These are phyloP conservation scores for Agapanthus africanus DNA, from an alignment of 106 monocot species.

Conservation along the genomic window DNA sequence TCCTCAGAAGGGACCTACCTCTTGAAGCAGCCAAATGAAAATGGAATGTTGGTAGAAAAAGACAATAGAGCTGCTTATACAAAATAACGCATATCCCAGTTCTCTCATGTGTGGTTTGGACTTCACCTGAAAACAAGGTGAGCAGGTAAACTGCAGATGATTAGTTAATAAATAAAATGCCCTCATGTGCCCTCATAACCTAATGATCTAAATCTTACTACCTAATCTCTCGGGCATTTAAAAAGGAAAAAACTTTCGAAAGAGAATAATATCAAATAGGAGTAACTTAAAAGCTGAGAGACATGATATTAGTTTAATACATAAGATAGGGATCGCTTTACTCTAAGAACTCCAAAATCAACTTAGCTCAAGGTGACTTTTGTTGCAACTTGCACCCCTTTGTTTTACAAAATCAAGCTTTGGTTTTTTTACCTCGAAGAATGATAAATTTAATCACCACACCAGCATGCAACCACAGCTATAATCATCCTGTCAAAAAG, in stretches of 20 bases:
- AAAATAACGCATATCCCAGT: neutral
- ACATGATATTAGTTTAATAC: neutral
- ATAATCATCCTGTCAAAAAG: neutral
- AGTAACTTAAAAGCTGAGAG: neutral
- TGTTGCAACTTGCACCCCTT: neutral
- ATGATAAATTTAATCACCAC: neutral
- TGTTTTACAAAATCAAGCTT: no score
- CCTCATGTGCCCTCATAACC: slow-evolving; percentile 4
- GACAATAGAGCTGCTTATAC: neutral
- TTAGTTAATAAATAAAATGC: neutral
- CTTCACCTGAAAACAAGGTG: neutral
- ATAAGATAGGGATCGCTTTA: neutral
- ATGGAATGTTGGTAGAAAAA: neutral
- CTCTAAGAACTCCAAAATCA: neutral
- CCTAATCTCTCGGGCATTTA: neutral
- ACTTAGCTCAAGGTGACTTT: neutral
- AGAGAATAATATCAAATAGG: neutral
- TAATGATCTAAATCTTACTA: neutral
- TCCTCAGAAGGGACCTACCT: no score
- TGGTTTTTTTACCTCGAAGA: neutral
- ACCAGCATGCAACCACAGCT: neutral
- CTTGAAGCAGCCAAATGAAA: neutral
- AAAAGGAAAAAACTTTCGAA: neutral
- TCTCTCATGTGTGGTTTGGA: neutral
- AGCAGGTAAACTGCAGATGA: slow-evolving; percentile 4